These are phyloP conservation scores for Pontederia paniculata DNA, from an alignment of 176 grass and related monocot species.

Conservation along the genomic window DNA sequence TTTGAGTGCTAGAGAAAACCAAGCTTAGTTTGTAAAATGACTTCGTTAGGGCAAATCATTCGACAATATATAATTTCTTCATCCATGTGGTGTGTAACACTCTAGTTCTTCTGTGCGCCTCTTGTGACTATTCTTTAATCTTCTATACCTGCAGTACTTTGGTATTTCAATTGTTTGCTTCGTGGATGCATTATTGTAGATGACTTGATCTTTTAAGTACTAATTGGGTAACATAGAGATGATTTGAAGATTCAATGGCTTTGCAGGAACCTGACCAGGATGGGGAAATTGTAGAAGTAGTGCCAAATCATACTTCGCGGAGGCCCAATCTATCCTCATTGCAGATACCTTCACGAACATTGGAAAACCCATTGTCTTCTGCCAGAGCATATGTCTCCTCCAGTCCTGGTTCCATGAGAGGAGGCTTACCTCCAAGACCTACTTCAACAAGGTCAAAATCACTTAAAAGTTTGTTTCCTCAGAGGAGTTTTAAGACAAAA, in stretches of 20 bases:
- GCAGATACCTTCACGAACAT: slow-evolving; percentile 66
- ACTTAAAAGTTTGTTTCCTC: slow-evolving; percentile 53
- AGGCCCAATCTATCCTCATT: slow-evolving; percentile 41
- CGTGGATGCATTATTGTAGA: no score
- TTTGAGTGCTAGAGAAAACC: no score
- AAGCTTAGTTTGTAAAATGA: no score
- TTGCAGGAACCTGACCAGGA: slow-evolving; percentile 20
- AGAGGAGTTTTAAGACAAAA: slow-evolving; percentile 53
- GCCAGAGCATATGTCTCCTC: slow-evolving; percentile 43
- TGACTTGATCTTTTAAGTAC: no score
- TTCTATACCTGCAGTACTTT: no score
- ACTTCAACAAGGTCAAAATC: slow-evolving; percentile 67
- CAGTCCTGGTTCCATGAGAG: slow-evolving; percentile 52
- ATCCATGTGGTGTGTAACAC: no score
- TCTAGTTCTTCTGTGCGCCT: no score
- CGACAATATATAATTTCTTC: no score
- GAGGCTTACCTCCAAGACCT: slow-evolving; percentile 60
- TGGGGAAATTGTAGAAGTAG: slow-evolving; percentile 3
- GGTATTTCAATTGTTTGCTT: no score
- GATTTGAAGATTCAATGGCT: not conserved
- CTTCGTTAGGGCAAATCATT: no score
- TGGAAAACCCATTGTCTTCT: slow-evolving; percentile 38
- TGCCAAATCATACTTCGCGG: slow-evolving; percentile 10
- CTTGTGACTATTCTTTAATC: no score
- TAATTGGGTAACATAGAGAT: not conserved